Evolutionary conservation across 2,329 filamentous ascomycete species (phyloP).

Genomic region (Pestalotiopsis sp.): DNA sequence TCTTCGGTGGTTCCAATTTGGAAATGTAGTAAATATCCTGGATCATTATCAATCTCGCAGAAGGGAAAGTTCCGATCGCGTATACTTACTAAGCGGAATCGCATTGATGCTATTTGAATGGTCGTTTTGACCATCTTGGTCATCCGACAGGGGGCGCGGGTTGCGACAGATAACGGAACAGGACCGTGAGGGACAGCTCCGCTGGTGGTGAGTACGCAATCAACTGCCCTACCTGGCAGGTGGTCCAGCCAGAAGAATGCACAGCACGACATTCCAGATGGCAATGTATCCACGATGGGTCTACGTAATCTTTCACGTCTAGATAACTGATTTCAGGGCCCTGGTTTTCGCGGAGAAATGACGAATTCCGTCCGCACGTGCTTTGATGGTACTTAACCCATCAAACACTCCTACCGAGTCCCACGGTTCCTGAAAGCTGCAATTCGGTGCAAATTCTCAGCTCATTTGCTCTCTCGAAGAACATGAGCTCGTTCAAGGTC

Average conservation of each 20-base stretch:
- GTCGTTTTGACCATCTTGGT: not conserved
- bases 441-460: not conserved
- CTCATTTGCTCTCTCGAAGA: not conserved
- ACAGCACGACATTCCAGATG: not conserved
- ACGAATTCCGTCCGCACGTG: not conserved
- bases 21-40: no score
- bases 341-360: not conserved
- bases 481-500: slow-evolving; percentile 16
- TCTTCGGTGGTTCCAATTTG: no score
- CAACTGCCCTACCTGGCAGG: not conserved
- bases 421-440: not conserved
- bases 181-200: not conserved
- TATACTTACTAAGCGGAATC: not conserved
- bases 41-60: no score
- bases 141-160: not conserved
- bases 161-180: not conserved
- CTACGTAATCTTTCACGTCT: not conserved
- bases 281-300: not conserved
- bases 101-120: not conserved
- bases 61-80: not conserved
- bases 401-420: not conserved
- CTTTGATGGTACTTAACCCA: not conserved
- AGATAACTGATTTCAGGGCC: not conserved
- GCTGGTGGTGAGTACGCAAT: not conserved
- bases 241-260: not conserved